Conservation (phyloP, 129 eudicot species). For the Saussurea involucrata region DNA sequence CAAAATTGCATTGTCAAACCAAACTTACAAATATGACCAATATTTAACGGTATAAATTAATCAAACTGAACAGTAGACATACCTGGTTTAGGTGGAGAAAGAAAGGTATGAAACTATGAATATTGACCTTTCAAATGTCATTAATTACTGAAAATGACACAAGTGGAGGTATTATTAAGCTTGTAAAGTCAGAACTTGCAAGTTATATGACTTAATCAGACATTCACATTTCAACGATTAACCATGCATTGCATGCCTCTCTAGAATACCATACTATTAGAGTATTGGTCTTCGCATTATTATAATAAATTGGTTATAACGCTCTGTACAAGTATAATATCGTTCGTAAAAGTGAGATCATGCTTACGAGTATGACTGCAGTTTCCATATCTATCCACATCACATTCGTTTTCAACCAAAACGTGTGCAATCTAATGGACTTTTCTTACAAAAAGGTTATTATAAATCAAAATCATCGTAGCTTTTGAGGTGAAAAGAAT, state of each 20-base stretch:
- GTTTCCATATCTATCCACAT: background rate
- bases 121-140: constrained; percentile 2
- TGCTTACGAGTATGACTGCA: background rate
- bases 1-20: no score
- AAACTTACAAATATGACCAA: background rate
- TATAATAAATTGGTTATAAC: background rate
- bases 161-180: constrained; percentile 1
- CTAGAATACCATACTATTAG: constrained; percentile 9
- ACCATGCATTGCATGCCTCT: background rate
- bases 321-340: background rate
- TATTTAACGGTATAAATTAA: background rate
- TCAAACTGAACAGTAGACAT: background rate
- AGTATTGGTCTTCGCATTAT: background rate
- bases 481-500: constrained; percentile 1
- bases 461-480: constrained; percentile 2
- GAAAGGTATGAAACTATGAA: background rate
- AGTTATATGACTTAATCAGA: background rate
- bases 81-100: background rate
- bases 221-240: background rate
- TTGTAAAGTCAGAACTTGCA: constrained; percentile 23
- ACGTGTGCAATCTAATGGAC: constrained; percentile 21
- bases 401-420: constrained; percentile 14
- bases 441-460: constrained; percentile 5
- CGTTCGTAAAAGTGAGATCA: background rate
- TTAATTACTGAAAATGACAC: constrained; percentile 14